These are phyloP conservation scores for Annona cherimola DNA, from an alignment of 164 flowering plant species.

Conservation along the genomic window DNA sequence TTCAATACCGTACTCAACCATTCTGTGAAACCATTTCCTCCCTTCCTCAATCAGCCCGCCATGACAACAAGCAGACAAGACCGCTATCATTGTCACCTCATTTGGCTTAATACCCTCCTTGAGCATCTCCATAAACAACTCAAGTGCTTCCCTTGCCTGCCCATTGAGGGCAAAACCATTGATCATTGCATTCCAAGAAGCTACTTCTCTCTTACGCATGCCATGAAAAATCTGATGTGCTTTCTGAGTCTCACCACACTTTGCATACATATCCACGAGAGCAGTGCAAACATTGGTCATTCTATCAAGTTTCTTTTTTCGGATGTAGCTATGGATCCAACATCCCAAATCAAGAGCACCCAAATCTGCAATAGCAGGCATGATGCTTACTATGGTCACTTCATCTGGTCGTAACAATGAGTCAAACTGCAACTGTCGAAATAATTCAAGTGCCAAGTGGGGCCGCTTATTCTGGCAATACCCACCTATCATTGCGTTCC, in stretches of 20 bases:
- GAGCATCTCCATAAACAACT: conserved; percentile 50
- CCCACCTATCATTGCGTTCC: conserved; percentile 84
- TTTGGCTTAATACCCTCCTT: conserved; percentile 42
- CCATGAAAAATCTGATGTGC: conserved; percentile 48
- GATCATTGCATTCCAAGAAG: conserved; percentile 81
- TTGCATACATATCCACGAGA: conserved; percentile 72
- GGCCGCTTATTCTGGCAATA: conserved; percentile 64
- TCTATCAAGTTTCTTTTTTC: conserved; percentile 42
- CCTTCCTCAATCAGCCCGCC: conserved; percentile 79
- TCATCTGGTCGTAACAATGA: conserved; percentile 49
- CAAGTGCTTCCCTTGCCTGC: conserved; percentile 52
- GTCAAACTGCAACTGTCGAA: conserved; percentile 47
- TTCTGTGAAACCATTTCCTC: conserved; percentile 51
- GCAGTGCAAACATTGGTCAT: conserved; percentile 51
- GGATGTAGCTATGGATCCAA: conserved; percentile 54
- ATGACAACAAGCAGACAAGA: conserved; percentile 76
- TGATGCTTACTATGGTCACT: conserved; percentile 57
- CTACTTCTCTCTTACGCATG: conserved; percentile 34
- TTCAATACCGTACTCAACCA: conserved; percentile 37
- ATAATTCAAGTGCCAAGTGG: conserved; percentile 47
- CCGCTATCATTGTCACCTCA: conserved; percentile 60
- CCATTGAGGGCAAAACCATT: conserved; percentile 70
- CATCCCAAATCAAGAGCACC: conserved; percentile 67
- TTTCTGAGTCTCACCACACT: conserved; percentile 58
- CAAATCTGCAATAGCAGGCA: conserved; percentile 77